Evolutionary conservation across 768 basidiomycete genomes (phyloP).

Genomic region (Tylopilus sp.): DNA sequence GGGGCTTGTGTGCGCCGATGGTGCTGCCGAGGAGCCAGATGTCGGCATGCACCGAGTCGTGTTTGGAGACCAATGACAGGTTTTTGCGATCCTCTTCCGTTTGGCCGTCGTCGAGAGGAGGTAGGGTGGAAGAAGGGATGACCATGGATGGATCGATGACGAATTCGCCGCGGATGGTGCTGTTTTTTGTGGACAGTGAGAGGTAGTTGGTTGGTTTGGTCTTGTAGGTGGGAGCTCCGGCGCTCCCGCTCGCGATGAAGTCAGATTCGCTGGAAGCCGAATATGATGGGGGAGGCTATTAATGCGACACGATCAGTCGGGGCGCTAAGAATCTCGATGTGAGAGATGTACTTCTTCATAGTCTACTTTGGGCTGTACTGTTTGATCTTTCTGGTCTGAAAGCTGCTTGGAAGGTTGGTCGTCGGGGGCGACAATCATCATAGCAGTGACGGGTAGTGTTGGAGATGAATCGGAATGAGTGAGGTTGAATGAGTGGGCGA

Average conservation of each 20-base stretch:
- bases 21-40: conserved; percentile 33
- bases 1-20: conserved; percentile 1
- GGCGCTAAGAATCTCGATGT: background rate
- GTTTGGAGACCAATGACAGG: conserved; percentile 32
- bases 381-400: background rate
- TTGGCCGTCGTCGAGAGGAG: conserved; percentile 35
- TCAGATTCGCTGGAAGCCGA: background rate
- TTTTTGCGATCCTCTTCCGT: conserved; percentile 40
- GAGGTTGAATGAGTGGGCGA: too few species aligned
- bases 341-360: conserved; percentile 4
- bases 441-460: too few species aligned
- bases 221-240: conserved; percentile 15
- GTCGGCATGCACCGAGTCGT: conserved; percentile 38
- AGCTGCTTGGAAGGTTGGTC: background rate
- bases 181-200: conserved; percentile 3
- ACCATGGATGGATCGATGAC: conserved; percentile 41
- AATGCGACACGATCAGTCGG: background rate
- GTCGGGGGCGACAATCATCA: conserved; percentile 9
- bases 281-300: conserved; percentile 27
- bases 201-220: conserved; percentile 29
- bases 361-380: background rate
- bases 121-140: conserved; percentile 39
- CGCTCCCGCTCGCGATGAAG: background rate
- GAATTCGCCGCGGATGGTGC: conserved; percentile 31
- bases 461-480: too few species aligned